Percentiles rank a stretch among this genome's conserved stretches.
phyloP scores from a whole-genome alignment of 1,139 yeast genomes.

The Meyerozyma elateridarum region DNA sequence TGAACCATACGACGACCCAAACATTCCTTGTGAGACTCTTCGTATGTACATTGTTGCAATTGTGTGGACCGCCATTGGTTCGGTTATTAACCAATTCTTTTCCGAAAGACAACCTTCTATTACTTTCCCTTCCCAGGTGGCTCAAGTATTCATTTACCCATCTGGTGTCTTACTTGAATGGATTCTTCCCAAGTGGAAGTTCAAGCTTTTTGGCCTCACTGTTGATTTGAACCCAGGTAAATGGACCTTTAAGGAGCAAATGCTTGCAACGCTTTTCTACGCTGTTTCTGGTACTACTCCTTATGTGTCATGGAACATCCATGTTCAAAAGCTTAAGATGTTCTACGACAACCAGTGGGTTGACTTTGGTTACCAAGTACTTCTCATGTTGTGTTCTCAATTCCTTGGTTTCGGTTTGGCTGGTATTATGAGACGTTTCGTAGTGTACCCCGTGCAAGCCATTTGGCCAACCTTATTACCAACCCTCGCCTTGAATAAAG shows the following conservation, averaged over 20 bases:
- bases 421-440: slow-evolving; percentile 53
- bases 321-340: slow-evolving; percentile 35
- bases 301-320: slow-evolving; percentile 40
- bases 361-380: slow-evolving; percentile 38
- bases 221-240: slow-evolving; percentile 52
- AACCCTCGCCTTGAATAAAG: slow-evolving; percentile 50
- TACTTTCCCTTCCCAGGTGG: slow-evolving; percentile 36
- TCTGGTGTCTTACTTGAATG: slow-evolving; percentile 41
- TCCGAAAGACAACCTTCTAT: slow-evolving; percentile 53
- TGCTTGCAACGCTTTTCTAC: slow-evolving; percentile 49
- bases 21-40: slow-evolving; percentile 48
- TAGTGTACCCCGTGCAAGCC: slow-evolving; percentile 49
- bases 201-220: slow-evolving; percentile 30
- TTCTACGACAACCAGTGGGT: slow-evolving; percentile 42
- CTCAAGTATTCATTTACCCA: slow-evolving; percentile 57
- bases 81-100: slow-evolving; percentile 57
- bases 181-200: slow-evolving; percentile 45
- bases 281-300: slow-evolving; percentile 38
- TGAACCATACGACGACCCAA: slow-evolving; percentile 48
- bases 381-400: slow-evolving; percentile 50
- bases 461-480: slow-evolving; percentile 58
- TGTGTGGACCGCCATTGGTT: slow-evolving; percentile 52
- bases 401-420: slow-evolving; percentile 62
- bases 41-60: slow-evolving; percentile 54
- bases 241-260: slow-evolving; percentile 68